Conservation (phyloP, 169 alveolate genomes). For the Cryptosporidium tyzzeri region DNA sequence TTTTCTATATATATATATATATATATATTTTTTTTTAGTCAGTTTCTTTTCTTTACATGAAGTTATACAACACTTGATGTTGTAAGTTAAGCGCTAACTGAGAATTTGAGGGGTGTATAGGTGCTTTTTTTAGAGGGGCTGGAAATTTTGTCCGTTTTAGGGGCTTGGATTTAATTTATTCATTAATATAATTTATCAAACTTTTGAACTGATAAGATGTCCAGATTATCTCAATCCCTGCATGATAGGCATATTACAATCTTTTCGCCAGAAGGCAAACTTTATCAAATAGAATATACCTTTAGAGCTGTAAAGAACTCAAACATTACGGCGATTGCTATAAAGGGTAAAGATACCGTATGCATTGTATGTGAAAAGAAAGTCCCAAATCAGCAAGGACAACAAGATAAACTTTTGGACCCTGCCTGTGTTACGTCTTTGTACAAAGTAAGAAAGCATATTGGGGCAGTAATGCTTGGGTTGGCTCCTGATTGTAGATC, state of each 20-base stretch:
- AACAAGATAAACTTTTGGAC: conserved; percentile 87
- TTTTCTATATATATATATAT: neutral
- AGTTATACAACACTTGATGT: neutral
- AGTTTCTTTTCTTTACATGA: neutral
- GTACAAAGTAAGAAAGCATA: conserved; percentile 83
- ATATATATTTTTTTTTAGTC: neutral
- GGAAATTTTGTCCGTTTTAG: neutral
- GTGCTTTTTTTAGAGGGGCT: conserved; percentile 36
- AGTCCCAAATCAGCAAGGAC: conserved; percentile 90
- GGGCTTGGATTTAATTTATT: conserved; percentile 1
- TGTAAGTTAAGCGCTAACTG: neutral
- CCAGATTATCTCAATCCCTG: conserved; percentile 87
- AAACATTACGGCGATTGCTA: conserved; percentile 95
- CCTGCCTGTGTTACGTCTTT: conserved; percentile 86
- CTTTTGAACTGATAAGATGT: conserved; percentile 81
- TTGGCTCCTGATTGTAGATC: conserved; percentile 87
- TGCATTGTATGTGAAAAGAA: conserved; percentile 95
- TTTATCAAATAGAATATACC: conserved; percentile 97
- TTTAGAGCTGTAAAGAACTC: conserved; percentile 96
- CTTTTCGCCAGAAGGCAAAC: conserved; percentile 98
- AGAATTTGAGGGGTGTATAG: conserved; percentile 23
- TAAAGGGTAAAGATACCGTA: conserved; percentile 95
- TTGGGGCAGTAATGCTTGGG: conserved; percentile 89
- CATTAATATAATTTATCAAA: neutral
- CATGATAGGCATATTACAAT: conserved; percentile 95